Evolutionary conservation across 2,329 filamentous ascomycete species (phyloP).

Genomic region (Aspergillus amoenus): DNA sequence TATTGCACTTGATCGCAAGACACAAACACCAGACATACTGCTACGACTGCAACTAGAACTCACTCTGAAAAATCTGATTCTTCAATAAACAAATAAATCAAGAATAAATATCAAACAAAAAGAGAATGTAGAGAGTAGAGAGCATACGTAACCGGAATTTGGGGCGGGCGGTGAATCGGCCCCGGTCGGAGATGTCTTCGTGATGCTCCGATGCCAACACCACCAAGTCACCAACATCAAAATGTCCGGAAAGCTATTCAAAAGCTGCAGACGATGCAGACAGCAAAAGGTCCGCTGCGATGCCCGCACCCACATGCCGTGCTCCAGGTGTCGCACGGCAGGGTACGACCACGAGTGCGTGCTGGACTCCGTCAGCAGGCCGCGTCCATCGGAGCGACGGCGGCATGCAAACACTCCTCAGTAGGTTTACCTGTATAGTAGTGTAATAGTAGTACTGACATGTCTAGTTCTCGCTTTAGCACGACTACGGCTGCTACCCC

Average conservation of each 20-base stretch:
- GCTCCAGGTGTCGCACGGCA: conserved; percentile 32
- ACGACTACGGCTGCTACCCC: conserved; percentile 23
- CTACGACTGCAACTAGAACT: too few species aligned
- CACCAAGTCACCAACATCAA: conserved; percentile 13
- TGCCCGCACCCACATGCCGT: conserved; percentile 35
- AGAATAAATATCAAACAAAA: too few species aligned
- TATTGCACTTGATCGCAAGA: too few species aligned
- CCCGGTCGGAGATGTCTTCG: neutral
- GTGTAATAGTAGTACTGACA: neutral
- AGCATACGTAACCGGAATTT: too few species aligned
- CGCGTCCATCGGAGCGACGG: conserved; percentile 25
- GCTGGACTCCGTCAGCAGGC: conserved; percentile 31
- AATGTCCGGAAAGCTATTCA: conserved; percentile 33
- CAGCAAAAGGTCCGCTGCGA: conserved; percentile 39
- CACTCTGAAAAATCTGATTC: too few species aligned
- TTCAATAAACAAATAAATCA: too few species aligned
- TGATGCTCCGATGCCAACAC: too few species aligned
- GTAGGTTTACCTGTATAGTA: conserved; percentile 14
- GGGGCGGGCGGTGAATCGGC: conserved; percentile 1
- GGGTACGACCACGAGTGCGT: conserved; percentile 36
- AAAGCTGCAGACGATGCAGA: conserved; percentile 37
- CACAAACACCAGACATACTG: too few species aligned
- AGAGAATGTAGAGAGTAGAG: too few species aligned
- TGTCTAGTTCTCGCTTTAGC: conserved; percentile 13
- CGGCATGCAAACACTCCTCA: conserved; percentile 24